These are phyloP conservation scores for Piper betle DNA, from an alignment of 164 flowering plant genomes.

Conservation along the genomic window DNA sequence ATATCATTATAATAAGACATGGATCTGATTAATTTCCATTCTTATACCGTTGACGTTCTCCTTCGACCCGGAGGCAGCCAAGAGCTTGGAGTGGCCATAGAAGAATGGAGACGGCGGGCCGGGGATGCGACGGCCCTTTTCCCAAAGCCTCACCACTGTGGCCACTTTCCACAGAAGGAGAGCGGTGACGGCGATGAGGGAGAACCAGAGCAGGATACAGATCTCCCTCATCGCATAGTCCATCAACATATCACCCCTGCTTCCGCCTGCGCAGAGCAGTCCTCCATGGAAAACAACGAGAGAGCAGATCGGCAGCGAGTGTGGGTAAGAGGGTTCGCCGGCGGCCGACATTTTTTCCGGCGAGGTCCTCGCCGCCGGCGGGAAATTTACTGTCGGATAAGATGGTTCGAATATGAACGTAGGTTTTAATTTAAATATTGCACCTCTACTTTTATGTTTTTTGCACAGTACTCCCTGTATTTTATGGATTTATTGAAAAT, in stretches of 20 bases:
- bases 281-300: neutral
- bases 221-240: slow-evolving; percentile 29
- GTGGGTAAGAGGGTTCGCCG: neutral
- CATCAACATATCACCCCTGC: slow-evolving; percentile 7
- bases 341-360: neutral
- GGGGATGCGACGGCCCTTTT: slow-evolving; percentile 22
- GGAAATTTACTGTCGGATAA: no score
- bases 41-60: slow-evolving; percentile 13
- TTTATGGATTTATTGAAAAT: no score
- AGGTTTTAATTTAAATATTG: no score
- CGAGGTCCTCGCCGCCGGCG: no score
- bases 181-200: slow-evolving; percentile 26
- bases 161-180: slow-evolving; percentile 20
- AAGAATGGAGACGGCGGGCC: slow-evolving; percentile 47
- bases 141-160: slow-evolving; percentile 26
- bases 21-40: no score
- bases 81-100: slow-evolving; percentile 30
- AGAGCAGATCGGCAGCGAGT: neutral
- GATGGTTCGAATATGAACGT: no score
- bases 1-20: no score
- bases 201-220: slow-evolving; percentile 40
- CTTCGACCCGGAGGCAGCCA: slow-evolving; percentile 14
- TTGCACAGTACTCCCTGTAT: no score
- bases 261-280: neutral
- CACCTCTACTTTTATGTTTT: no score